phyloP scores from a whole-genome alignment of 129 eudicot genomes.

The Arctium minus region DNA sequence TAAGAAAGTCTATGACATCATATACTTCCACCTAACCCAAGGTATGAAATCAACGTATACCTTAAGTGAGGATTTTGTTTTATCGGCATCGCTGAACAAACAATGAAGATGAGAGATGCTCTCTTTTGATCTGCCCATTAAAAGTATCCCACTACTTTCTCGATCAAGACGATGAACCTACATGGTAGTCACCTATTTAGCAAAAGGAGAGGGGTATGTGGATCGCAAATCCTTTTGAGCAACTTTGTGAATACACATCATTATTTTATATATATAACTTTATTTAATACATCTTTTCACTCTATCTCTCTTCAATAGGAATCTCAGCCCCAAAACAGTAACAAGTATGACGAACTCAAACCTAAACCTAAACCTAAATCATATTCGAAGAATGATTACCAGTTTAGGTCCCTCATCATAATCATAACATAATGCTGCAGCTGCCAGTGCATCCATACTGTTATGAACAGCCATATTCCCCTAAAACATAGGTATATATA shows the following conservation, averaged over 20 bases:
- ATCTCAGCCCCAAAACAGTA: neutral
- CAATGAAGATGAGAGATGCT: conserved; percentile 67
- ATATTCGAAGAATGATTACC: conserved; percentile 43
- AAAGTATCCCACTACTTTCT: conserved; percentile 82
- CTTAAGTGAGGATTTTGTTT: conserved; percentile 46
- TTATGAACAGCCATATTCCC: conserved; percentile 85
- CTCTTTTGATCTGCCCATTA: conserved; percentile 90
- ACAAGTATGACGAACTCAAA: neutral
- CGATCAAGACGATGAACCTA: conserved; percentile 98
- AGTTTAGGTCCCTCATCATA: conserved; percentile 86
- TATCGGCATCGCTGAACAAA: conserved; percentile 51
- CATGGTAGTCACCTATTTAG: neutral
- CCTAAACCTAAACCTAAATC: neutral
- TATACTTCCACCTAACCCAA: neutral
- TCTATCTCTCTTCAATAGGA: too few relatives aligned
- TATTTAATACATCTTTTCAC: too few relatives aligned
- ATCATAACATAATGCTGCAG: conserved; percentile 82
- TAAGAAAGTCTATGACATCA: neutral
- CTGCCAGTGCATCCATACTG: conserved; percentile 97
- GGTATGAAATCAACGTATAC: conserved; percentile 26
- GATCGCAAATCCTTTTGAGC: neutral
- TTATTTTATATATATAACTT: too few relatives aligned
- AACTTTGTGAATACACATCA: neutral
- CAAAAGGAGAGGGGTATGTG: neutral
- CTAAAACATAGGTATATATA: conserved; percentile 25